Base-by-base conservation (phyloP, 768 basidiomycete species). In the Lactarius vividus region DNA sequence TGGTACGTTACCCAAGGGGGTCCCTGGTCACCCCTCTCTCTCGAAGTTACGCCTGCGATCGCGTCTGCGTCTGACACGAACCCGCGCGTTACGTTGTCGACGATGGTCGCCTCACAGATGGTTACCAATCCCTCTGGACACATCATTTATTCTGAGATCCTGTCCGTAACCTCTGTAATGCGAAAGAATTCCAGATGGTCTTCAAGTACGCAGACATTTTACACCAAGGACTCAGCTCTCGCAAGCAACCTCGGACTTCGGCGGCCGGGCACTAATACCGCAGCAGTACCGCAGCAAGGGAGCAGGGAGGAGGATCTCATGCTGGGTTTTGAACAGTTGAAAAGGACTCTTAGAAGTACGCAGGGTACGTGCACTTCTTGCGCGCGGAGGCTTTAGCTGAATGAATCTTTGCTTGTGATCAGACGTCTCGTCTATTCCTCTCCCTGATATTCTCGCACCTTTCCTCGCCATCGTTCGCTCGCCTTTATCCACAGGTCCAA, bases 111-210 rank as follows among this genome's bases (percentile, higher is more conserved):
- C 53, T 37, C 39, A 18, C 28, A 58, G 26, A 58, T 26, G 42
- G 15, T 62, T n/a, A 13, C 49, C 53, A 23, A 40, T 23, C 84
- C 88, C n/a, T 76, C 80, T 56, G 88, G 87, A 65, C 90, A 94
- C 83, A 84, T 97, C 52, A 76, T 98, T 39, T 86, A 91, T 67
- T 89, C 94, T 52, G 95, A 98, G 80, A 91, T 98, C 67, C 83
- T 95, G 59, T 82, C 92, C 20, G 92, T 98, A 70, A 97, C 94
- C 40, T 91, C 92, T 2, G 84, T 87, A 23, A 98, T 99, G 96
- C 91, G 96, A 76, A 94, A 95, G 81, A 98, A 98, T 78, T 94
- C 96, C 55, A 86, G 97, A 53, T 98, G 96, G 96, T 91, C 96
- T 20, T 86, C 91, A 15, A 84, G 84, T 54, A 84, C 82, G 61